Evolutionary conservation across 108 stramenopile genomes (phyloP).

Genomic region (Fragilaria crotonensis): DNA sequence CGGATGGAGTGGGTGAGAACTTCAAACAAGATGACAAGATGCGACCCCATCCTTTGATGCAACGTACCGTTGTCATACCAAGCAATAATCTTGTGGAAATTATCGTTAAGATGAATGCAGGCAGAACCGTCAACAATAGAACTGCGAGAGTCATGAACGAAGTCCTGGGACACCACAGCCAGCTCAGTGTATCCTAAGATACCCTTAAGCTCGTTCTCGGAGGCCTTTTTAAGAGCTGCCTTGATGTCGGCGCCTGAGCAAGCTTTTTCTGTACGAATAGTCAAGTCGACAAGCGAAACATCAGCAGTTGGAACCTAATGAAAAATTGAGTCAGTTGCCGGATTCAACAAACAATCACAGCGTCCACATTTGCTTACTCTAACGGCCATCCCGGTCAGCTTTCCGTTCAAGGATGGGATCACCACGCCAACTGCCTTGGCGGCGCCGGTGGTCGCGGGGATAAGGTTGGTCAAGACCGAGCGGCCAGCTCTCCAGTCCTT

Average conservation of each 20-base stretch:
- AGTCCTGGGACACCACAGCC: constrained; percentile 90
- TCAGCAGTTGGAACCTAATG: constrained; percentile 89
- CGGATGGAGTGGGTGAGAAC: not conserved
- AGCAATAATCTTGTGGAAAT: constrained; percentile 97
- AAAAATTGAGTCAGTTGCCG: too few relatives aligned
- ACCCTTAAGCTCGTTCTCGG: constrained; percentile 88
- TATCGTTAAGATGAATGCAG: constrained; percentile 87
- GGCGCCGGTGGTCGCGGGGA: constrained; percentile 93
- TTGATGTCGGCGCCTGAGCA: constrained; percentile 82
- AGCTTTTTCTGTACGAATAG: constrained; percentile 83
- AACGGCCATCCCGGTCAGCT: constrained; percentile 89
- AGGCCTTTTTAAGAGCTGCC: constrained; percentile 87
- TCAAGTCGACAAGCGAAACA: constrained; percentile 96
- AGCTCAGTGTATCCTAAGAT: constrained; percentile 94
- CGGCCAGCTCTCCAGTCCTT: constrained; percentile 89
- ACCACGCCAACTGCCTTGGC: constrained; percentile 92
- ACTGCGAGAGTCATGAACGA: constrained; percentile 76
- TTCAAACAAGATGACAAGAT: not conserved
- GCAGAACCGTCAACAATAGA: constrained; percentile 90
- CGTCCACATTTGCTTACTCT: constrained; percentile 31
- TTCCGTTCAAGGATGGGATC: constrained; percentile 69
- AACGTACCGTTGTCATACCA: constrained; percentile 98
- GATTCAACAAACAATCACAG: too few relatives aligned
- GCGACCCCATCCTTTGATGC: constrained; percentile 4
- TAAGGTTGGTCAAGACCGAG: constrained; percentile 77